Evolutionary conservation across 805 yeast species (phyloP).

Genomic region (Yamadazyma ubonensis): DNA sequence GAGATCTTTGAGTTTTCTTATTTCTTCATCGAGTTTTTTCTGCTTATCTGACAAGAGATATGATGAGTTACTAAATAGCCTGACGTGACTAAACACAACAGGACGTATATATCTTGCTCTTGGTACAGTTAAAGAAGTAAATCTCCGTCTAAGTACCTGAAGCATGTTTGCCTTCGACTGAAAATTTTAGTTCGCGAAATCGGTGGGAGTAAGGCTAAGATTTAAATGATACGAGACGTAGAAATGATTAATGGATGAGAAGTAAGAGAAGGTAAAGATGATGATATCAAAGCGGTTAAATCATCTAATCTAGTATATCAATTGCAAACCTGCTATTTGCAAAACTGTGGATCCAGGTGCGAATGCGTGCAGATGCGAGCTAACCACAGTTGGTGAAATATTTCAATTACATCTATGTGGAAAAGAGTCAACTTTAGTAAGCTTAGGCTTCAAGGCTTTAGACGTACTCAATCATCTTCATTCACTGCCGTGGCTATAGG

Average conservation of each 20-base stretch:
- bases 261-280: not conserved
- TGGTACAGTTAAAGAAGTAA: too few species aligned
- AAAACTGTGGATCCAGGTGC: not conserved
- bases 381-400: too few species aligned
- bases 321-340: too few species aligned
- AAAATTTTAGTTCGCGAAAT: conserved; percentile 4
- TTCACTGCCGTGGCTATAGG: conserved; percentile 1
- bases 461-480: too few species aligned
- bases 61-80: conserved; percentile 8
- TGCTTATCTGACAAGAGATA: conserved; percentile 9
- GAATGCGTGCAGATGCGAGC: too few species aligned
- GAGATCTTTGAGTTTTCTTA: conserved; percentile 23
- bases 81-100: too few species aligned
- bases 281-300: not conserved
- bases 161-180: conserved; percentile 8
- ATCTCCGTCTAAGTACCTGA: conserved; percentile 4
- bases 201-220: not conserved
- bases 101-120: too few species aligned
- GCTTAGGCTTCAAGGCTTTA: too few species aligned
- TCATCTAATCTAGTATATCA: too few species aligned
- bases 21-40: conserved; percentile 20
- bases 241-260: not conserved
- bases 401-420: too few species aligned
- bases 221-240: too few species aligned
- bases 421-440: too few species aligned